phyloP scores from a whole-genome alignment of 2,329 filamentous ascomycete genomes.

The Talaromyces sp. region DNA sequence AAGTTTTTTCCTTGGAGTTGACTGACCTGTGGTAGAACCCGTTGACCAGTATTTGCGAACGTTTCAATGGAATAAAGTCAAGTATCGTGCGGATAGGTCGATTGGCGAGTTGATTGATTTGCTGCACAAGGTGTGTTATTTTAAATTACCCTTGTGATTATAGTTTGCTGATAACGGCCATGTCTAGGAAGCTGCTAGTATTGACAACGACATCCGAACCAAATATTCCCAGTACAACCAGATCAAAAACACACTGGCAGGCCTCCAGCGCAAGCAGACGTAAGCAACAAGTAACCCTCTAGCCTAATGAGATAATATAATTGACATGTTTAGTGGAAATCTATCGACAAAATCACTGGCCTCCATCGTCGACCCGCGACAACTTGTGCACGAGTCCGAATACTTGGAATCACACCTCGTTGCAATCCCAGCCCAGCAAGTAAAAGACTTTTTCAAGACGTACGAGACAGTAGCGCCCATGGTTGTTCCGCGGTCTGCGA shows the following conservation, averaged over 20 bases:
- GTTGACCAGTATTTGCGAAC: constrained; percentile 85
- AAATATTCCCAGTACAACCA: constrained; percentile 95
- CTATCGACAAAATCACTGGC: constrained; percentile 89
- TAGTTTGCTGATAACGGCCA: not conserved
- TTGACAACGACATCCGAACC: constrained; percentile 91
- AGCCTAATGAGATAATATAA: not conserved
- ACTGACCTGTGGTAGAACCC: constrained; percentile 59
- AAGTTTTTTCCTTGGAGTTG: not conserved
- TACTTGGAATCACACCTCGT: constrained; percentile 95
- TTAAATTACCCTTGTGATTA: not conserved
- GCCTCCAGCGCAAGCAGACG: constrained; percentile 84
- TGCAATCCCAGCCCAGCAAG: constrained; percentile 71
- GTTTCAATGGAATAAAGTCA: constrained; percentile 96
- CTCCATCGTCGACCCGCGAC: constrained; percentile 74
- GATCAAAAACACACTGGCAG: constrained; percentile 75
- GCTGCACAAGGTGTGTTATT: constrained; percentile 67
- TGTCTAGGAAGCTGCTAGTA: constrained; percentile 72
- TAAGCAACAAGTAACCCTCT: constrained; percentile 42
- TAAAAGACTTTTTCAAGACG: constrained; percentile 81
- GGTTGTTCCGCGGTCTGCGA: constrained; percentile 86
- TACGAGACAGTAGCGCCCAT: constrained; percentile 88
- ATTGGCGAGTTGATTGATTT: constrained; percentile 80
- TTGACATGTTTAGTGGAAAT: constrained; percentile 61
- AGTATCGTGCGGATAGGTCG: constrained; percentile 89
- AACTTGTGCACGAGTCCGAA: constrained; percentile 84